Conservation (phyloP, 23 red algal genomes). For the Gracilaria vermiculophylla region DNA sequence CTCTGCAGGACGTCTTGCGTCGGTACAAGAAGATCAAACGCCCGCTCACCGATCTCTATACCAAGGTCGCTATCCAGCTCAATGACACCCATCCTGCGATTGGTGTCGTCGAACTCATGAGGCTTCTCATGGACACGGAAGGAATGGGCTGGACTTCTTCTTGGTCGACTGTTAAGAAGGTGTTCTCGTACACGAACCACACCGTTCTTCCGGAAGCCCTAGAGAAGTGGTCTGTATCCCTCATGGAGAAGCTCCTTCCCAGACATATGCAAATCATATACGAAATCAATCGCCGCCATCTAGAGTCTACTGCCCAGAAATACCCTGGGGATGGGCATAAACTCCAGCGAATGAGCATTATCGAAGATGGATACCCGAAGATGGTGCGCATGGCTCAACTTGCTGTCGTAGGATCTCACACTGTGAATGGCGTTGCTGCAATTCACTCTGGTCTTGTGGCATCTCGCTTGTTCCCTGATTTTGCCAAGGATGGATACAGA, state of each 20-base stretch:
- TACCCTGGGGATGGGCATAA: constrained; percentile 88
- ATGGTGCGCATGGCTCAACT: constrained; percentile 99
- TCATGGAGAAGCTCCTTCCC: constrained; percentile 98
- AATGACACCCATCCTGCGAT: constrained; percentile 99
- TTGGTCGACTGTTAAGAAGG: constrained; percentile 84
- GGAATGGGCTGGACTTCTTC: constrained; percentile 91
- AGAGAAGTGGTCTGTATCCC: constrained; percentile 95
- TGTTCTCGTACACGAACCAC: constrained; percentile 99
- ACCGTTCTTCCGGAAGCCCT: constrained; percentile 99
- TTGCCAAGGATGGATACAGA: constrained; percentile 77
- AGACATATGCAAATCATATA: constrained; percentile 99
- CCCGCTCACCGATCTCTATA: constrained; percentile 84
- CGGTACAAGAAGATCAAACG: constrained; percentile 88
- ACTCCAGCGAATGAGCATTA: constrained; percentile 93
- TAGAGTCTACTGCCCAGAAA: constrained; percentile 77
- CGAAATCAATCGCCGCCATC: constrained; percentile 94
- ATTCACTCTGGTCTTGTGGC: constrained; percentile 90
- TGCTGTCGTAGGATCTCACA: constrained; percentile 95
- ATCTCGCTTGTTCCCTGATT: constrained; percentile 93
- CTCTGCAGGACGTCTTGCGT: constrained; percentile 92
- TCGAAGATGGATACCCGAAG: constrained; percentile 98
- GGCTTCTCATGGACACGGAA: constrained; percentile 87
- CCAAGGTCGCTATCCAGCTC: constrained; percentile 93
- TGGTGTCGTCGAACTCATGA: constrained; percentile 96
- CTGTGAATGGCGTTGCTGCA: constrained; percentile 96